Base-by-base conservation (phyloP, 805 yeast genomes). In the Candida boleticola region DNA sequence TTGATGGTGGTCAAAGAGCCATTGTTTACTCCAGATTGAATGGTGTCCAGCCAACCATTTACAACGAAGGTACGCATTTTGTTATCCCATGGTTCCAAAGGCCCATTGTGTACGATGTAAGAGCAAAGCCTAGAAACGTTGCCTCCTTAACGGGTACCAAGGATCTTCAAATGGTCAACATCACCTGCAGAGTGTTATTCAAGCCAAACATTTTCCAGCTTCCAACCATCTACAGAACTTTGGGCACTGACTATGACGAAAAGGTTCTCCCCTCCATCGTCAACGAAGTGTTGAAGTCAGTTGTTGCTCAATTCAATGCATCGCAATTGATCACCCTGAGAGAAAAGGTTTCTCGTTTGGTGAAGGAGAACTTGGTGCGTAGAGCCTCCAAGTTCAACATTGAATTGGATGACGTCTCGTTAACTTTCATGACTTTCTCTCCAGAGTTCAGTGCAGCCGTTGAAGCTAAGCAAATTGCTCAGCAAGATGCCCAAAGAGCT, bases 1-100 rank as follows among this genome's bases (percentile, higher is more conserved):
- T 93, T 46, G 98, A 93, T 66, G 99, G 99, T 80, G 99, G 99
- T 66, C 98, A 92, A 65, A 77, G 99, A 60, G 99, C 97, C 14
- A 90, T 93, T 57, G 78, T 93, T 29, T 93, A 93, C 63, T 89
- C 95, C 20, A 81, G 99, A 60, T 39, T 89, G 21, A 76, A 80
- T 38, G 99, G 99, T 60, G 83, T 93, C 37, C 85, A 82, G 58
- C 82, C 90, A 14, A 77, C 74, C 46, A 88, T 93, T 50, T 89
- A 83, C 61, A 79, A 79, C 37, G 99, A 93, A 71, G 99, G 99
- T 52, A 93, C 99, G 1, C 99, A 93, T 68, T 73, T 93, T 53
- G 83, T 89, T 38, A 72, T 92, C 50, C 99, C 99, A 31, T 90
- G 97, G 90, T 67, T 93, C 41, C 97, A 93, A 66, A 85, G 88